Evolutionary conservation across 306 rosid species (phyloP), one percentile per base, ranked within the genome.

Genomic region (Gynostemma pentaphyllum): DNA sequence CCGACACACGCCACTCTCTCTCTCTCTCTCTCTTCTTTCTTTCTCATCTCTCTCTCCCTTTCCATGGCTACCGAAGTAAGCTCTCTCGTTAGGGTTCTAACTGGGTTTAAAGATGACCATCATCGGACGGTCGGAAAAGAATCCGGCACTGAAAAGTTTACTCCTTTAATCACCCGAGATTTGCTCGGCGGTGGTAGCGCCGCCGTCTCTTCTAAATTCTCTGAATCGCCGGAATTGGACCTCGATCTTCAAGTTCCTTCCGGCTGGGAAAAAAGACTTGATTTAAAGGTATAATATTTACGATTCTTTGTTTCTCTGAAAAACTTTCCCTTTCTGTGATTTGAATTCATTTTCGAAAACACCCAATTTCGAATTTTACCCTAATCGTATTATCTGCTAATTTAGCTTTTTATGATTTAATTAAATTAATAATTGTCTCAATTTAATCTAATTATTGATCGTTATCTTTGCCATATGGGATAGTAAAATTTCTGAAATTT

Each of bases 251-350:
- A 88, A 81, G 97, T 94, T 21, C 99, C 99, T 4, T 75, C 1
- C 72, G 99, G 97, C 62, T 94, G 95, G 90, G 99, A 88, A 47
- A 94, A 81, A 67, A 84, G 89, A 14, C 76, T 94, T 22, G 99
- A 94, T 83, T 84, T 94, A 60, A 83, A 94, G 99, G 99, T 92
- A 51, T 4, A 1, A 26, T 71, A 28, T 36, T 75, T 57, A 42
- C 60, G 50, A 63, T 57, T 36, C 41, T 68, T 68, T 45, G 68
- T 74, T 71, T 50, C 55, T n/a, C 0, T 16, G 7, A 48, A 48
- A 48, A n/a, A 19, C 22, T n/a, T 2, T 3, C 3, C 2, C 12
- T 9, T 48, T 4, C 19, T 19, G 9, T 14, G 11, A 42, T 42
- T 32, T 2, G 7, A 2, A 2, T 3, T 32, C 37, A 32, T 32